Percentiles rank a stretch among this genome's conserved stretches.
Evolutionary conservation across 2,329 filamentous ascomycete species (phyloP).

Genomic region (Juglanconis juglandina): DNA sequence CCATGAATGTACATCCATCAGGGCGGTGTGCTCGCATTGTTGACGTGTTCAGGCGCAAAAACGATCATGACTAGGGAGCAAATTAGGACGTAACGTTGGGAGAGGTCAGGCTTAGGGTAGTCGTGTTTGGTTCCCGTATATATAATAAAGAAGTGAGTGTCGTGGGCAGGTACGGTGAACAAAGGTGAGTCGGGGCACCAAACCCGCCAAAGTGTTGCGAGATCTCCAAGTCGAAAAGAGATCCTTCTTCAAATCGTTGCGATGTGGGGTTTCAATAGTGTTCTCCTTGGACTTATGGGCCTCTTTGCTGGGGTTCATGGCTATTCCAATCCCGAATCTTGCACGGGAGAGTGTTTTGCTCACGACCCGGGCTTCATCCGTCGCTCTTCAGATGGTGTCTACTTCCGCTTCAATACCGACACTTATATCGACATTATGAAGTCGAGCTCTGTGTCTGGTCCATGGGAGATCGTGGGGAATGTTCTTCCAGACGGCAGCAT

Average conservation of each 20-base stretch:
- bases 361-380: conserved; percentile 16
- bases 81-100: not conserved
- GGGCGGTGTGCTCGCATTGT: no score
- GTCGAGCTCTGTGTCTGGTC: conserved; percentile 4
- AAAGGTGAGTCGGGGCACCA: not conserved
- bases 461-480: conserved; percentile 13
- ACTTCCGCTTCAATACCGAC: conserved; percentile 36
- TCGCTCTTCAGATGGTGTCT: conserved; percentile 15
- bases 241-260: not conserved
- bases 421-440: conserved; percentile 34
- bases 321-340: conserved; percentile 31
- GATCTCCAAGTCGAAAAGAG: not conserved
- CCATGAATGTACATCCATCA: no score
- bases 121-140: not conserved
- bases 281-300: not conserved
- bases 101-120: not conserved
- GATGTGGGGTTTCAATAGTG: not conserved
- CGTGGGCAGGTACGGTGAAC: not conserved
- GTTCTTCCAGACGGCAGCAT: conserved; percentile 11
- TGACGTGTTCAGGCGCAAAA: no score
- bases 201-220: not conserved
- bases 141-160: not conserved
- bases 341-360: conserved; percentile 28
- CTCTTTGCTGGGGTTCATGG: not conserved
- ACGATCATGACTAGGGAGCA: not conserved